phyloP scores from a whole-genome alignment of 2,329 filamentous ascomycete species.

The Huntiella decipiens region DNA sequence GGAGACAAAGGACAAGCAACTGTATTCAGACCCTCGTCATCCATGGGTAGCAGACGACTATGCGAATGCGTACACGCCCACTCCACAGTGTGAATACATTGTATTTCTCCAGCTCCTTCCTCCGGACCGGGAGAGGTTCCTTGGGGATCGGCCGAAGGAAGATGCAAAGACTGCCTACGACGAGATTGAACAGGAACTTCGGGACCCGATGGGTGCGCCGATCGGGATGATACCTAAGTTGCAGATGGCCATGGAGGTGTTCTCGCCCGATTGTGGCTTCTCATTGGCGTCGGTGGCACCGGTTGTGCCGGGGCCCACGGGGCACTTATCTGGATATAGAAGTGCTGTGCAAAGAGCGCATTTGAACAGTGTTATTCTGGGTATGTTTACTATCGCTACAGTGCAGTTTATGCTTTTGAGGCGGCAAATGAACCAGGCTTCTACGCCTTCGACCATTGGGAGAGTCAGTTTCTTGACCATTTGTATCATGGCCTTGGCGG shows the following conservation, averaged over 20 bases:
- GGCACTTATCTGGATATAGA: constrained; percentile 41
- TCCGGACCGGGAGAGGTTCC: constrained; percentile 18
- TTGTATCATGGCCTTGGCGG: constrained; percentile 29
- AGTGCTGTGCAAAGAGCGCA: constrained; percentile 37
- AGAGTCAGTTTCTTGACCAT: constrained; percentile 46
- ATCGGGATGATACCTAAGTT: constrained; percentile 34
- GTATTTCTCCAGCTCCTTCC: constrained; percentile 66
- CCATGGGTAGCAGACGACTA: constrained; percentile 53
- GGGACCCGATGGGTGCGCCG: constrained; percentile 40
- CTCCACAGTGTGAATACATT: constrained; percentile 59
- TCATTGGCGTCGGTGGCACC: constrained; percentile 47
- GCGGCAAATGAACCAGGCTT: constrained; percentile 45
- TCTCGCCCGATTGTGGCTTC: constrained; percentile 49
- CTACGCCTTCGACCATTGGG: constrained; percentile 47
- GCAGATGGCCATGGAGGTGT: constrained; percentile 43
- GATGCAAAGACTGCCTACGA: constrained; percentile 17
- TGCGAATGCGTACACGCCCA: constrained; percentile 24
- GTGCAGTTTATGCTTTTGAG: constrained; percentile 44
- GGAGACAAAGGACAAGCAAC: constrained; percentile 38
- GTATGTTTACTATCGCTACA: constrained; percentile 36
- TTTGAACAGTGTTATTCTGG: constrained; percentile 39
- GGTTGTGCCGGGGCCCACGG: constrained; percentile 29
- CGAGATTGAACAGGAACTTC: constrained; percentile 41
- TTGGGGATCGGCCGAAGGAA: neutral
- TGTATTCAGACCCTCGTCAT: constrained; percentile 42